phyloP scores from a whole-genome alignment of 2,329 filamentous ascomycete genomes.

The Colletotrichum endophyticum region DNA sequence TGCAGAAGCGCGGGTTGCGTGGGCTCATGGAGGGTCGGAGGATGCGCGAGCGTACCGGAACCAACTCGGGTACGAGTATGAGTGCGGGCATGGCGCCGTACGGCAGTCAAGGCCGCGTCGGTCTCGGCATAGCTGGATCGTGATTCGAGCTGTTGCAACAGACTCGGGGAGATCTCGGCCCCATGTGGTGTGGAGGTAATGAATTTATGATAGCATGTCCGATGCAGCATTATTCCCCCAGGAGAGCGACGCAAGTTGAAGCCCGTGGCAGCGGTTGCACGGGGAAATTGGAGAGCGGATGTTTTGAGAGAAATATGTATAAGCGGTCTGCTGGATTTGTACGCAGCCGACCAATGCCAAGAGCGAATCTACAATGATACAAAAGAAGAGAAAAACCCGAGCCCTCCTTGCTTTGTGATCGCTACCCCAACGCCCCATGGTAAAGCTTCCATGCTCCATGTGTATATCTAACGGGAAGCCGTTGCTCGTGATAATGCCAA shows the following conservation, averaged over 20 bases:
- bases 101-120: constrained; percentile 41
- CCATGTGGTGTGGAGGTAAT: constrained; percentile 5
- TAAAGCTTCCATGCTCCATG: not conserved
- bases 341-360: not conserved
- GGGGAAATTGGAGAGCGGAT: not conserved
- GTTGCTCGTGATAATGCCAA: not conserved
- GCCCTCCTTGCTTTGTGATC: not conserved
- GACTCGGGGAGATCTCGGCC: not conserved
- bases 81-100: constrained; percentile 22
- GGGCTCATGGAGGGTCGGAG: constrained; percentile 94
- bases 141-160: constrained; percentile 26
- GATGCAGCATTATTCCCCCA: not conserved
- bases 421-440: not conserved
- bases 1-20: constrained; percentile 91
- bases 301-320: not conserved
- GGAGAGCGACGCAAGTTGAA: not conserved
- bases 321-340: not conserved
- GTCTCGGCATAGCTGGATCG: constrained; percentile 58
- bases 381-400: not conserved
- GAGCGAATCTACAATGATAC: not conserved
- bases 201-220: constrained; percentile 18
- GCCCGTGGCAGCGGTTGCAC: not conserved
- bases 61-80: constrained; percentile 29
- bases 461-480: not conserved
- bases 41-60: constrained; percentile 74